A percentile compares a stretch with the other conserved stretches of the same genome.
Evolutionary conservation across 1,139 yeast species (phyloP).

Genomic region (Debaryomyces singareniensis): DNA sequence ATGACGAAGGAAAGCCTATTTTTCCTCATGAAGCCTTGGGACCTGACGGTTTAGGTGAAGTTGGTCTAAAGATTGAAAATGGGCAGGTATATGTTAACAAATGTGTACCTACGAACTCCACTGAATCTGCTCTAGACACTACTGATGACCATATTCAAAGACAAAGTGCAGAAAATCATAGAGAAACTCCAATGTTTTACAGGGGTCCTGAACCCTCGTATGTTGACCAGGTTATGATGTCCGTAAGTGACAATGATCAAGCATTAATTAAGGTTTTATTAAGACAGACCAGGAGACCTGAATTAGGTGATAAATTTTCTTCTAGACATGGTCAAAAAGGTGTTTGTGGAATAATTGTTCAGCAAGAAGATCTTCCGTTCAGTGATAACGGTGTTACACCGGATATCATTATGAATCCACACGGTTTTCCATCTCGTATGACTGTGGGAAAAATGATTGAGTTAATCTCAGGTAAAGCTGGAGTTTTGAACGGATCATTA

Average conservation of each 20-base stretch:
- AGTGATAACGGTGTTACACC: slow-evolving; percentile 87
- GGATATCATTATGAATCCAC: slow-evolving; percentile 97
- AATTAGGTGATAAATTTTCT: slow-evolving; percentile 93
- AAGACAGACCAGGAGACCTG: slow-evolving; percentile 97
- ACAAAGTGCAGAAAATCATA: slow-evolving; percentile 49
- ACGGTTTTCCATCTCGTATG: slow-evolving; percentile 99
- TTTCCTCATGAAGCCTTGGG: slow-evolving; percentile 85
- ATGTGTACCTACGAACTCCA: slow-evolving; percentile 82
- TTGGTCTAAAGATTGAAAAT: slow-evolving; percentile 81
- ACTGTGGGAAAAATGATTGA: slow-evolving; percentile 99
- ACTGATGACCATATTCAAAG: slow-evolving; percentile 18
- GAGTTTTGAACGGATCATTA: slow-evolving; percentile 83
- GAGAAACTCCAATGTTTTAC: slow-evolving; percentile 88
- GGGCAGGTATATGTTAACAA: slow-evolving; percentile 95
- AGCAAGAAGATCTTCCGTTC: slow-evolving; percentile 94
- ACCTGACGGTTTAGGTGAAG: slow-evolving; percentile 95
- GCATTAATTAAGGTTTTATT: slow-evolving; percentile 86
- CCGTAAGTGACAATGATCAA: slow-evolving; percentile 92
- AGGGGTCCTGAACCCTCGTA: slow-evolving; percentile 95
- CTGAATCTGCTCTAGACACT: slow-evolving; percentile 60
- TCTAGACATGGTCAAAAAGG: slow-evolving; percentile 98
- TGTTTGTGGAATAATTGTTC: slow-evolving; percentile 96
- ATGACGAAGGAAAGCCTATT: slow-evolving; percentile 71
- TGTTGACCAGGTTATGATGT: slow-evolving; percentile 96
- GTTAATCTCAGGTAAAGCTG: slow-evolving; percentile 93